Evolutionary conservation across 2,329 filamentous ascomycete genomes (phyloP).

Genomic region (Parasarocladium wereldwijsianum): DNA sequence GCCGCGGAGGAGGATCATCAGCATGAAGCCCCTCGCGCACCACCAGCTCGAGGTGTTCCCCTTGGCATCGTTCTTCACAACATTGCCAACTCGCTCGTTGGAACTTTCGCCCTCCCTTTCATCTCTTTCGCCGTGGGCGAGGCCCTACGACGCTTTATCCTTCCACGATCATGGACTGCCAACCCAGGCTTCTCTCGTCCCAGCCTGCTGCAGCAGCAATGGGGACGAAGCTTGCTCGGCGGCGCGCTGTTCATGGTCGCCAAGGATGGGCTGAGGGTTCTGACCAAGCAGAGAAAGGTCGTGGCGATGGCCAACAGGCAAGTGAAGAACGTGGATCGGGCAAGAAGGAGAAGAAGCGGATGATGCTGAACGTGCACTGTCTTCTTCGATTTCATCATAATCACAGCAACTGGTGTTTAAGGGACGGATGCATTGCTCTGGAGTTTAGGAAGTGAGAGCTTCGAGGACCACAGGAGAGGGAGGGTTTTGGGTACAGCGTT

Average conservation of each 20-base stretch:
- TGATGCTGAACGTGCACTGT: too few relatives aligned
- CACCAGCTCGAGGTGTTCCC: slow-evolving; percentile 18
- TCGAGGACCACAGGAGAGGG: too few relatives aligned
- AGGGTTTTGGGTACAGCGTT: too few relatives aligned
- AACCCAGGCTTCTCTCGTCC: slow-evolving; percentile 22
- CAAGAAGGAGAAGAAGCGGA: slow-evolving; percentile 30
- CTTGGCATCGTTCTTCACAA: slow-evolving; percentile 23
- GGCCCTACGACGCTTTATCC: slow-evolving; percentile 46
- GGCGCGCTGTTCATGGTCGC: slow-evolving; percentile 80
- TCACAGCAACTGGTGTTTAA: too few relatives aligned
- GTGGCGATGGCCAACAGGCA: slow-evolving; percentile 38
- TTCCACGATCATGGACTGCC: slow-evolving; percentile 55
- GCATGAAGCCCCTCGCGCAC: slow-evolving; percentile 10
- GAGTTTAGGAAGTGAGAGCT: too few relatives aligned
- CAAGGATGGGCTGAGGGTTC: slow-evolving; percentile 51
- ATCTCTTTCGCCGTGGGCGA: slow-evolving; percentile 71
- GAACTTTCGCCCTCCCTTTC: slow-evolving; percentile 60
- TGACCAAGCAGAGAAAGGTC: slow-evolving; percentile 48
- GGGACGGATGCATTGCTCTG: too few relatives aligned
- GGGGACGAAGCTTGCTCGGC: slow-evolving; percentile 79
- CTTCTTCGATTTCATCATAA: too few relatives aligned
- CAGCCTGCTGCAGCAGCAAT: slow-evolving; percentile 65
- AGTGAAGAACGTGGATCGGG: slow-evolving; percentile 35
- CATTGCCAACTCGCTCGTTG: slow-evolving; percentile 34
- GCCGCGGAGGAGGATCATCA: too few relatives aligned